phyloP scores from a whole-genome alignment of 805 yeast species.

The Candida lessepsii region DNA sequence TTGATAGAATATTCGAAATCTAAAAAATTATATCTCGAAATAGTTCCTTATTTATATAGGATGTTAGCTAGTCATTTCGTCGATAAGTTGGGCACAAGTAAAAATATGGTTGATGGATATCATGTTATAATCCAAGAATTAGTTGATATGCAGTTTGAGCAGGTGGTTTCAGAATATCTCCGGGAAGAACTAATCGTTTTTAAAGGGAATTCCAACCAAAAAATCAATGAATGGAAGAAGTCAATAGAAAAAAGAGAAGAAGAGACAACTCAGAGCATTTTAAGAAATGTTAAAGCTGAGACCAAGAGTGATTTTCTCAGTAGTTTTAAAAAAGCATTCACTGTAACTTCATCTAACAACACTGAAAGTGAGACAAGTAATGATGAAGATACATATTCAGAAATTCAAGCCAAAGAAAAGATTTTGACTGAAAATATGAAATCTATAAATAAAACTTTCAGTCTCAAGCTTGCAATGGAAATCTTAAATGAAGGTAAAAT shows the following conservation, averaged over 20 bases:
- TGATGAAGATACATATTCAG: slow-evolving; percentile 47
- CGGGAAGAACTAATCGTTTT: slow-evolving; percentile 35
- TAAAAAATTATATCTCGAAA: slow-evolving; percentile 28
- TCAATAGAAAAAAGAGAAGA: slow-evolving; percentile 43
- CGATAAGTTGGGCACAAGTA: slow-evolving; percentile 24
- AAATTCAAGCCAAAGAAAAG: slow-evolving; percentile 77
- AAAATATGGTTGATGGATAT: slow-evolving; percentile 40
- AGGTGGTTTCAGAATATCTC: slow-evolving; percentile 39
- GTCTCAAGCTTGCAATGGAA: slow-evolving; percentile 74
- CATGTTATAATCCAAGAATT: slow-evolving; percentile 30
- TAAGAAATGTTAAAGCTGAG: slow-evolving; percentile 49
- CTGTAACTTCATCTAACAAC: slow-evolving; percentile 28
- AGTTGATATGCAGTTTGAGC: slow-evolving; percentile 43
- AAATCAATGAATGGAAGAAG: slow-evolving; percentile 33
- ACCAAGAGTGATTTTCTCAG: slow-evolving; percentile 58
- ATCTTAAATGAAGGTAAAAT: slow-evolving; percentile 67
- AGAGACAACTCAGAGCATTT: slow-evolving; percentile 46
- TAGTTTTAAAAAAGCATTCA: slow-evolving; percentile 64
- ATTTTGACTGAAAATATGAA: slow-evolving; percentile 73
- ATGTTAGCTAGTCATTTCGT: slow-evolving; percentile 26
- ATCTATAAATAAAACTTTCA: slow-evolving; percentile 71
- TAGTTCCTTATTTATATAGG: slow-evolving; percentile 43
- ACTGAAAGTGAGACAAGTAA: slow-evolving; percentile 17
- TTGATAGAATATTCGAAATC: slow-evolving; percentile 28
- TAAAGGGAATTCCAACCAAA: slow-evolving; percentile 23